Conservation (phyloP, 2,329 filamentous ascomycete species). For the Pseudonectria foliicola region DNA sequence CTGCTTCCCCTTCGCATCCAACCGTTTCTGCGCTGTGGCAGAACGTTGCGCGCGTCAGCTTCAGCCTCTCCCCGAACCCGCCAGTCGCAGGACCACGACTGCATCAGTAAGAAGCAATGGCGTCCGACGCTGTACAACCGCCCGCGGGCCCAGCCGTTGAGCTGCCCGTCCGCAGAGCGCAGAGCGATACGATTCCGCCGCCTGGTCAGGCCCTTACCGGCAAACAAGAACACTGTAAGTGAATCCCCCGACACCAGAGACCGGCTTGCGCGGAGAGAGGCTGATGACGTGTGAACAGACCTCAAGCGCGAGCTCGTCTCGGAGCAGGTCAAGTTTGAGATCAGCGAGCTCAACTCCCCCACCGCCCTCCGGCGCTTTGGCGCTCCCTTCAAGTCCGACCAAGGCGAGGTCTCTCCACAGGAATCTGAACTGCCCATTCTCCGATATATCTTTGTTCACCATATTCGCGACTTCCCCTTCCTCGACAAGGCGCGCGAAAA, state of each 20-base stretch:
- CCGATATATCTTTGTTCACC: conserved; percentile 94
- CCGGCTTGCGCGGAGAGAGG: background rate
- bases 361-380: conserved; percentile 93
- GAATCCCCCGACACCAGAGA: background rate
- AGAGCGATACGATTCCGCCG: conserved; percentile 26
- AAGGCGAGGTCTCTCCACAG: conserved; percentile 84
- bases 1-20: too few relatives aligned
- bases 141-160: conserved; percentile 14
- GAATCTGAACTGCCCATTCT: conserved; percentile 92
- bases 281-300: conserved; percentile 40
- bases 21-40: too few relatives aligned
- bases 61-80: too few relatives aligned
- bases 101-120: conserved; percentile 18
- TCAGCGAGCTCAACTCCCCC: conserved; percentile 86
- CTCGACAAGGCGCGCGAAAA: conserved; percentile 95
- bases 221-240: conserved; percentile 94
- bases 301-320: conserved; percentile 92
- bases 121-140: conserved; percentile 19
- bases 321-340: conserved; percentile 83
- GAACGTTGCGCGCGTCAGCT: too few relatives aligned
- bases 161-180: conserved; percentile 25
- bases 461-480: conserved; percentile 96
- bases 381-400: conserved; percentile 87
- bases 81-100: too few relatives aligned
- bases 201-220: conserved; percentile 62